Evolutionary conservation across 1,139 yeast species (phyloP).

Genomic region (Lodderomyces orthopsilosis): DNA sequence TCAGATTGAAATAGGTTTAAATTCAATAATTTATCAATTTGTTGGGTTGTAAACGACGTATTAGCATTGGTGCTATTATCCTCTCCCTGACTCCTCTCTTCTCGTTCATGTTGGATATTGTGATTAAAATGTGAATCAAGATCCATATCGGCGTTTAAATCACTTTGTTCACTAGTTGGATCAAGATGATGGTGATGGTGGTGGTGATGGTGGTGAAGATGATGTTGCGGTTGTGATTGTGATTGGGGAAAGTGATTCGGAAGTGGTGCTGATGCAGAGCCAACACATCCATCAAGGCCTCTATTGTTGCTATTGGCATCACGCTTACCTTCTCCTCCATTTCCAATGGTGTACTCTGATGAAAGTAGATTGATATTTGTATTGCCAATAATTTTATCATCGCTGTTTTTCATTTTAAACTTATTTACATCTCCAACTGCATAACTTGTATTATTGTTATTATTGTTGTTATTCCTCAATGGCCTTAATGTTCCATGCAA

Average conservation of each 20-base stretch:
- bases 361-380: slow-evolving; percentile 4
- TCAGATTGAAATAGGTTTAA: slow-evolving; percentile 41
- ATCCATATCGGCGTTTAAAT: not conserved
- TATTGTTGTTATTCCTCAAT: slow-evolving; percentile 19
- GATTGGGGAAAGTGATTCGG: not conserved
- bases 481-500: slow-evolving; percentile 48
- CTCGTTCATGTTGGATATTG: not conserved
- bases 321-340: not conserved
- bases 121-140: not conserved
- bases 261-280: slow-evolving; percentile 1
- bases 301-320: slow-evolving; percentile 2
- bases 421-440: not conserved
- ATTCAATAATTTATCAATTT: slow-evolving; percentile 40
- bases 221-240: not conserved
- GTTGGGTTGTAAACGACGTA: slow-evolving; percentile 13
- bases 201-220: not conserved
- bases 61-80: not conserved
- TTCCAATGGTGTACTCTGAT: not conserved
- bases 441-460: not conserved
- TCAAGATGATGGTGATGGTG: not conserved
- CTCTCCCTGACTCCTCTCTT: not conserved
- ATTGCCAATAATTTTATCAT: slow-evolving; percentile 5
- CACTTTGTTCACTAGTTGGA: not conserved
- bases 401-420: not conserved
- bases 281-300: not conserved